These are phyloP conservation scores for Fonsecaea erecta DNA, from an alignment of 2,329 filamentous ascomycete species.

Conservation along the genomic window DNA sequence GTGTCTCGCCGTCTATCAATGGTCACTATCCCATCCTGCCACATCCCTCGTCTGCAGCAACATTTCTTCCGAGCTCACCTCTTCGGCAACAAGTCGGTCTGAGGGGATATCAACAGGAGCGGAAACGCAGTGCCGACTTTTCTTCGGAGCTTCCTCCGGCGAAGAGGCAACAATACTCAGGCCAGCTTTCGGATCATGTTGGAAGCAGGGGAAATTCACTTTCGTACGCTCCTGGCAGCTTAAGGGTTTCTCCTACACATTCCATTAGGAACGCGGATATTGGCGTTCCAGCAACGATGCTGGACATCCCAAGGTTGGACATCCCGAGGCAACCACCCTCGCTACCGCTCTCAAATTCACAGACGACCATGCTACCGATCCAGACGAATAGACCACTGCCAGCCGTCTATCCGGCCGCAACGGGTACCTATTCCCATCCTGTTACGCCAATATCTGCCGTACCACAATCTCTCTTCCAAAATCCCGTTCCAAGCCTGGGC, in stretches of 20 bases:
- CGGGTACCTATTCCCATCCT: constrained; percentile 57
- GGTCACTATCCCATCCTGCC: constrained; percentile 32
- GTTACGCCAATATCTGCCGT: constrained; percentile 47
- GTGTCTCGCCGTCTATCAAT: constrained; percentile 19
- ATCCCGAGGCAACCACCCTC: constrained; percentile 24
- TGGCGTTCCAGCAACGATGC: constrained; percentile 35
- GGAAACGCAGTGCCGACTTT: constrained; percentile 66
- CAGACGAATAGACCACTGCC: constrained; percentile 68
- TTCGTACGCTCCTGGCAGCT: constrained; percentile 11
- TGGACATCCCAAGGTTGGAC: constrained; percentile 34
- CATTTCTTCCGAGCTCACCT: constrained; percentile 34
- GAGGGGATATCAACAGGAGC: constrained; percentile 49
- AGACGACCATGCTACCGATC: constrained; percentile 42
- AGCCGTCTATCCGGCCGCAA: constrained; percentile 69
- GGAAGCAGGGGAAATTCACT: constrained; percentile 27
- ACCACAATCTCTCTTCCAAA: constrained; percentile 41
- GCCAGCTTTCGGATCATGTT: constrained; percentile 2
- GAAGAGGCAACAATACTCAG: constrained; percentile 51
- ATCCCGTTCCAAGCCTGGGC: constrained; percentile 38
- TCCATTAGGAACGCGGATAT: constrained; percentile 7
- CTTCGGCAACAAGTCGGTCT: constrained; percentile 26
- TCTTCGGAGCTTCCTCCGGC: constrained; percentile 59
- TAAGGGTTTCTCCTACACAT: constrained; percentile 15
- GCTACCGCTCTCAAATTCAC: constrained; percentile 1
- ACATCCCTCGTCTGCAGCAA: constrained; percentile 31